phyloP scores from a whole-genome alignment of 2,329 filamentous ascomycete genomes.

The Akanthomyces dipterigenus region DNA sequence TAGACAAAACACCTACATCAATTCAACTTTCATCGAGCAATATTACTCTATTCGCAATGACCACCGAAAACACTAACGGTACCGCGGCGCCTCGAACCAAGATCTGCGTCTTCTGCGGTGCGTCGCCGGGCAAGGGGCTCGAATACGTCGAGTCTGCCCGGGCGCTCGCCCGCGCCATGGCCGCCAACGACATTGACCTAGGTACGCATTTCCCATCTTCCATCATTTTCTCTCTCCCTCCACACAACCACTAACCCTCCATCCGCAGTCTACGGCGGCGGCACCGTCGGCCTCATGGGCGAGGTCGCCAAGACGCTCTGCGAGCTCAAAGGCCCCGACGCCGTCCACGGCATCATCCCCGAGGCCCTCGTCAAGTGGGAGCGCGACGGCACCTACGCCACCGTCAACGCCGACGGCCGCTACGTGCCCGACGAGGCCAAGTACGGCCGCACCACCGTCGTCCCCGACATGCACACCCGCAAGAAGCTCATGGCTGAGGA shows the following conservation, averaged over 20 bases:
- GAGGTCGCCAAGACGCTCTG: constrained; percentile 84
- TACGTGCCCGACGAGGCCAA: constrained; percentile 55
- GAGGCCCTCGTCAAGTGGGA: constrained; percentile 76
- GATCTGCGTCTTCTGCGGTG: constrained; percentile 93
- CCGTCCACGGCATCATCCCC: constrained; percentile 93
- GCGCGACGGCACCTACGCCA: constrained; percentile 52
- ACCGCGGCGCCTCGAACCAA: constrained; percentile 41
- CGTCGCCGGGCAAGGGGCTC: constrained; percentile 65
- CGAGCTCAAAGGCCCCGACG: constrained; percentile 67
- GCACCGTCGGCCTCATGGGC: constrained; percentile 92
- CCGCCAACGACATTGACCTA: constrained; percentile 71
- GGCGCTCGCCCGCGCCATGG: constrained; percentile 65
- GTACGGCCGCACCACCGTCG: constrained; percentile 82
- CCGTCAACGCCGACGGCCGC: constrained; percentile 39
- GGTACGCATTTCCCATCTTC: constrained; percentile 34
- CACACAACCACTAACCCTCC: constrained; percentile 10
- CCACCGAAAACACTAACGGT: constrained; percentile 18
- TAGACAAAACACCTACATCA: background rate
- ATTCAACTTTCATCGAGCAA: background rate
- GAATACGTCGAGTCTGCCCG: constrained; percentile 73
- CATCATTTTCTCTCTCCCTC: background rate
- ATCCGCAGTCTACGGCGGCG: constrained; percentile 76
- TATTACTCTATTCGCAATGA: background rate
- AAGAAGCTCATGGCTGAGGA: constrained; percentile 91
- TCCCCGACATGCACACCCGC: constrained; percentile 91